Conservation (phyloP, 2,329 filamentous ascomycete species). For the Cytospora mali region DNA sequence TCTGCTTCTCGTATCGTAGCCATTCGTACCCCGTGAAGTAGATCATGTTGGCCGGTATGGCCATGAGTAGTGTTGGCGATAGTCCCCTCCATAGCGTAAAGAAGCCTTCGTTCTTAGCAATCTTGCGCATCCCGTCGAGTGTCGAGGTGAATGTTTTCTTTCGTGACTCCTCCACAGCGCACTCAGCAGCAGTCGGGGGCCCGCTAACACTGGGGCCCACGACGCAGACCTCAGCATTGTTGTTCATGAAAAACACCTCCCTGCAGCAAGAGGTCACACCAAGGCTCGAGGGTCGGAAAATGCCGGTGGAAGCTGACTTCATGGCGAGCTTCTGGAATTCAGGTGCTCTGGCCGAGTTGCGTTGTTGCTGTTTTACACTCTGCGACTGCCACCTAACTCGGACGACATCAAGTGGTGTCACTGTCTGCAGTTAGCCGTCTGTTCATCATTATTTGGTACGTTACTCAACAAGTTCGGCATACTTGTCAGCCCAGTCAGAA, state of each 20-base stretch:
- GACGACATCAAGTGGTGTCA: constrained; percentile 95
- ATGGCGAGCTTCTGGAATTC: constrained; percentile 60
- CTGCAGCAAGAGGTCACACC: constrained; percentile 94
- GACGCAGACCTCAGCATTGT: constrained; percentile 79
- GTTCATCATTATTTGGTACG: neutral
- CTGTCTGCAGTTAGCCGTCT: constrained; percentile 48
- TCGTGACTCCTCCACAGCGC: constrained; percentile 85
- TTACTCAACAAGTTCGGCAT: constrained; percentile 37
- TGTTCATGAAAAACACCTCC: constrained; percentile 95
- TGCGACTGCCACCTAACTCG: constrained; percentile 94
- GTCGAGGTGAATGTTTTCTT: constrained; percentile 86
- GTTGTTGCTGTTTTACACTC: constrained; percentile 41
- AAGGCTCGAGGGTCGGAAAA: constrained; percentile 75
- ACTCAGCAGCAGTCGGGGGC: constrained; percentile 53
- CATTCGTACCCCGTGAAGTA: constrained; percentile 99
- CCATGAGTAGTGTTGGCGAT: constrained; percentile 93
- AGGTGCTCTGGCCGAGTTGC: constrained; percentile 49
- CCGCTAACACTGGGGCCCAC: constrained; percentile 62
- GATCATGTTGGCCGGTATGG: constrained; percentile 93
- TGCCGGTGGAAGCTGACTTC: constrained; percentile 54
- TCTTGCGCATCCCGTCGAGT: constrained; percentile 89
- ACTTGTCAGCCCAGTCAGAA: constrained; percentile 89
- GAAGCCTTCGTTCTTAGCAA: constrained; percentile 88
- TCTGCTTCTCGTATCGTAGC: constrained; percentile 73
- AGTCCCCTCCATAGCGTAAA: constrained; percentile 88